Conservation (phyloP, 148 eudicot genomes). For the Amaranthus hypochondriacus region DNA sequence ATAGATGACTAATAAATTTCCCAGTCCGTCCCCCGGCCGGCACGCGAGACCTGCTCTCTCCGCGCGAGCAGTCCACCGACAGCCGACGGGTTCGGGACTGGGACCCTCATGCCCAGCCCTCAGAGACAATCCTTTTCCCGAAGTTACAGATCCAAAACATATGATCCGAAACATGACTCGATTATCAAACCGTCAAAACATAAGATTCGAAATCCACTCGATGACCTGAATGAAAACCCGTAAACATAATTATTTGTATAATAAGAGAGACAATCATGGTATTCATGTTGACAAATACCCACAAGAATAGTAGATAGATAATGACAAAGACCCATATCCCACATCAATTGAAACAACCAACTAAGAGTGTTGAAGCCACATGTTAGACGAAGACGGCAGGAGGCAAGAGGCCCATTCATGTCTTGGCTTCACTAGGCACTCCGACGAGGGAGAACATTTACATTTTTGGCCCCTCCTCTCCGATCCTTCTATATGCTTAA, state of each 20-base stretch:
- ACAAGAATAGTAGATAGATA: not conserved
- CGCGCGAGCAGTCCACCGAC: too few species aligned
- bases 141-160: too few species aligned
- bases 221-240: too few species aligned
- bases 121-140: too few species aligned
- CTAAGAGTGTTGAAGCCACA: conserved; percentile 13
- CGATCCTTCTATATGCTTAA: too few species aligned
- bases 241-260: too few species aligned
- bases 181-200: too few species aligned
- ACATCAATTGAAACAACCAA: conserved; percentile 1
- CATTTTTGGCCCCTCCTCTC: conserved; percentile 1
- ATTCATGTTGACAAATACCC: not conserved
- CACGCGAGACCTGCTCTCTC: conserved; percentile 6
- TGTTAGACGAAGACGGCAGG: conserved; percentile 16
- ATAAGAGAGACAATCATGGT: too few species aligned
- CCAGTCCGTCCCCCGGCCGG: conserved; percentile 28
- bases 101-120: too few species aligned
- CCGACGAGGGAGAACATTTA: conserved; percentile 5
- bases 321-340: conserved; percentile 9
- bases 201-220: too few species aligned
- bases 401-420: conserved; percentile 27
- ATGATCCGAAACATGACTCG: too few species aligned
- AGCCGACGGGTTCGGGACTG: too few species aligned
- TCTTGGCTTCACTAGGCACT: conserved; percentile 29
- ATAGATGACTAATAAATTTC: not conserved